phyloP scores from a whole-genome alignment of 163 green algal genomes.

The Chlamydomonas reinhardtii region DNA sequence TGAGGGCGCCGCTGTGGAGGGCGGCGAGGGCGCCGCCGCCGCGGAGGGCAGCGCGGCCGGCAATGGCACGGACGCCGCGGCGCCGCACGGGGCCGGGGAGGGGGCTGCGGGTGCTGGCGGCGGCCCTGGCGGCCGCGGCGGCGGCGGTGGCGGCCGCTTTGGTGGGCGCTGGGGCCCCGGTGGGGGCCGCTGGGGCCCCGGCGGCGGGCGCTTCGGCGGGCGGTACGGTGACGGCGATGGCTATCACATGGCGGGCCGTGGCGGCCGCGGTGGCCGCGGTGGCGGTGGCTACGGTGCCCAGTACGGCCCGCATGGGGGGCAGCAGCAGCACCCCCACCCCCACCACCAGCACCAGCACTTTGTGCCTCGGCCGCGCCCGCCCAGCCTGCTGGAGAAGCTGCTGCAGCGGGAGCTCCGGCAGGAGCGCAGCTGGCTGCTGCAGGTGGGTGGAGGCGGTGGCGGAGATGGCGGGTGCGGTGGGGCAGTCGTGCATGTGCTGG shows the following conservation, averaged over 20 bases:
- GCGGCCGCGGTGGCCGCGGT: not conserved
- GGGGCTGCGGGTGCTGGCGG: not conserved
- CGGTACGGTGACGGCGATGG: not conserved
- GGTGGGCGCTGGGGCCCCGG: not conserved
- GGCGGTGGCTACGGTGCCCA: not conserved
- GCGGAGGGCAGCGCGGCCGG: not conserved
- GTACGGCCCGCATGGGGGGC: not conserved
- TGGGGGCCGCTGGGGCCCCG: not conserved
- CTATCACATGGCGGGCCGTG: not conserved
- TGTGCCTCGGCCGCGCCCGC: not conserved
- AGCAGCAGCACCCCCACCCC: too few relatives aligned
- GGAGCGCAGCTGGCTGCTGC: conserved; percentile 64
- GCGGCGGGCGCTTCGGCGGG: not conserved
- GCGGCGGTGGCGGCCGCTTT: not conserved
- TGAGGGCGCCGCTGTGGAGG: not conserved
- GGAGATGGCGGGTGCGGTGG: not conserved
- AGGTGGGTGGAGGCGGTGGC: conserved; percentile 3
- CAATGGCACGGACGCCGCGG: not conserved
- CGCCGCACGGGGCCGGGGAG: not conserved
- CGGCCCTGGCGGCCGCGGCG: not conserved
- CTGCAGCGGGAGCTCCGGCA: conserved; percentile 50
- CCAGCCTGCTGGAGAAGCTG: conserved; percentile 54
- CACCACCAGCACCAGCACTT: not conserved
- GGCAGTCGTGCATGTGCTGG: too few relatives aligned
- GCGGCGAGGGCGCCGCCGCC: not conserved